phyloP scores from a whole-genome alignment of 192 early-diverging fungal genomes.

The Geosiphon pyriformis region DNA sequence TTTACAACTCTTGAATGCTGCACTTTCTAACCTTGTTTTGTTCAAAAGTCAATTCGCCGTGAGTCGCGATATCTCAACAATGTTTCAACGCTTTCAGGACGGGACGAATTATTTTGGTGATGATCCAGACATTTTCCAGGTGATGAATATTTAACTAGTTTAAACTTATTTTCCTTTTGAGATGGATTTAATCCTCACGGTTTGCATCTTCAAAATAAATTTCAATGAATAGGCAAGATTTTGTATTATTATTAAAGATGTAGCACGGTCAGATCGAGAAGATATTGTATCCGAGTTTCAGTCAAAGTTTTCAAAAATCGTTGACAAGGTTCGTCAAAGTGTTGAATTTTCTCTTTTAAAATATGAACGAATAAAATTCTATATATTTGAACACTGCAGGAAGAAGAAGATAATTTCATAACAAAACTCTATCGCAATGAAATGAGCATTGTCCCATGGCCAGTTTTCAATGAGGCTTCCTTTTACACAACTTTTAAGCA shows the following conservation, averaged over 20 bases:
- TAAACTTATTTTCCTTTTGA: neutral
- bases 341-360: neutral
- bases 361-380: neutral
- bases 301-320: conserved; percentile 1
- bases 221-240: neutral
- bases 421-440: conserved; percentile 5
- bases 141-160: neutral
- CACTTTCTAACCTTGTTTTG: conserved; percentile 20
- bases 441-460: conserved; percentile 16
- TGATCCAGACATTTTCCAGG: conserved; percentile 19
- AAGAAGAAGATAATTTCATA: conserved; percentile 19
- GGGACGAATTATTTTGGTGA: neutral
- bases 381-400: neutral
- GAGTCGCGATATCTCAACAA: conserved; percentile 23
- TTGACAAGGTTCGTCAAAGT: conserved; percentile 3
- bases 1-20: conserved; percentile 17
- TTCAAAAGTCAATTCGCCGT: conserved; percentile 27
- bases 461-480: conserved; percentile 10
- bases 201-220: neutral
- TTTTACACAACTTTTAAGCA: conserved; percentile 5
- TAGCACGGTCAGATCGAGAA: conserved; percentile 1
- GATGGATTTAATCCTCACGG: neutral
- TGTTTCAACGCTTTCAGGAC: conserved; percentile 27
- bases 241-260: conserved; percentile 24
- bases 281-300: conserved; percentile 14